Evolutionary conservation across 192 early-diverging fungal species (phyloP).

Genomic region (Diversispora epigaea): DNA sequence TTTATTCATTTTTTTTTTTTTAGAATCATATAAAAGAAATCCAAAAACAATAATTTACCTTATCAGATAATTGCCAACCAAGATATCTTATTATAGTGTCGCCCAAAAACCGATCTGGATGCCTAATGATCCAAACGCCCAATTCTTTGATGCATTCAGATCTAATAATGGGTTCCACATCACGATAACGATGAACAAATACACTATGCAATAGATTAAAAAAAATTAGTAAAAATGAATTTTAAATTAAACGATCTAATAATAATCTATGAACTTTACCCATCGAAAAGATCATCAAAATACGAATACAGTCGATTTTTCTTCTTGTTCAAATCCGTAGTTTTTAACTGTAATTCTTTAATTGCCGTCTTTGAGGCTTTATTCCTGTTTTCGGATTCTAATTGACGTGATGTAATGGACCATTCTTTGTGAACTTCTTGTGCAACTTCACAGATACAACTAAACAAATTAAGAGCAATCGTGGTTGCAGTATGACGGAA

Average conservation of each 20-base stretch:
- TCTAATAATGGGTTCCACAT: slow-evolving; percentile 83
- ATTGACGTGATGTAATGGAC: slow-evolving; percentile 67
- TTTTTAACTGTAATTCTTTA: slow-evolving; percentile 44
- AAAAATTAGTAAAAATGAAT: neutral
- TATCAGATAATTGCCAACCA: slow-evolving; percentile 88
- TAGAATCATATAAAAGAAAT: neutral
- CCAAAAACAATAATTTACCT: slow-evolving; percentile 36
- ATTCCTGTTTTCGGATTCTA: slow-evolving; percentile 53
- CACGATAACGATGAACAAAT: slow-evolving; percentile 88
- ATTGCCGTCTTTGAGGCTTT: slow-evolving; percentile 32
- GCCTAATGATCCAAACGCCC: slow-evolving; percentile 71
- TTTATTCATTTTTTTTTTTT: neutral
- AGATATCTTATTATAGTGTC: slow-evolving; percentile 77
- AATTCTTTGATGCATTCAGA: slow-evolving; percentile 80
- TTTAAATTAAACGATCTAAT: too few relatives aligned
- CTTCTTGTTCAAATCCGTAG: slow-evolving; percentile 50
- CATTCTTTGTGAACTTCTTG: slow-evolving; percentile 60
- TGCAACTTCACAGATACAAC: slow-evolving; percentile 67
- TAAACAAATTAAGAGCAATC: slow-evolving; percentile 63
- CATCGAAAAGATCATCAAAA: slow-evolving; percentile 74
- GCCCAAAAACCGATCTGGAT: slow-evolving; percentile 72
- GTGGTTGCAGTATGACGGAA: slow-evolving; percentile 89
- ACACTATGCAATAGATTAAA: slow-evolving; percentile 53
- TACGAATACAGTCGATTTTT: slow-evolving; percentile 58
- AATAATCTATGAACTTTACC: slow-evolving; percentile 42